Evolutionary conservation across 208 protist species (phyloP), one percentile per base, ranked within the genome.

Genomic region (Wallacemonas sp.): DNA sequence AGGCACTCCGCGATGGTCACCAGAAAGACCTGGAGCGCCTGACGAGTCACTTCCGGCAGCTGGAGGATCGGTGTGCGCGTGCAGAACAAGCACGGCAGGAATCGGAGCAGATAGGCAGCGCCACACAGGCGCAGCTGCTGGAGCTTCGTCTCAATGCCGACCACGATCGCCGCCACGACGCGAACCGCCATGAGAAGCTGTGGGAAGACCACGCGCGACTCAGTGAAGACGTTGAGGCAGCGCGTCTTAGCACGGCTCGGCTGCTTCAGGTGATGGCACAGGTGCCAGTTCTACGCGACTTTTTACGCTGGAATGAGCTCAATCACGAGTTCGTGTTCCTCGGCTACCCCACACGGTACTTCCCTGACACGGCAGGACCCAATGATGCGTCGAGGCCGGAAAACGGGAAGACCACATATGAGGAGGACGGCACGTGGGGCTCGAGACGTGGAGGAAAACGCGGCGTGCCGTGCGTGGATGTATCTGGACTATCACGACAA

Each of bases 191-290:
- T 0, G 68, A 70, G 39, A 56, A 33, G 21, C 56, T 85, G 36
- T 27, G 41, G 11, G 26, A 47, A 6, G 66, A 88, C 21, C 75
- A 62, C n/a, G 63, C 77, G 26, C 65, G 65, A 6, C 54, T 92
- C 26, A 73, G 71, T 39, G 79, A 86, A 49, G 77, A 90, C 46
- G 74, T 90, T 19, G 75, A 84, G 31, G 80, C 66, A 4, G 72
- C 79, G 39, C 86, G 73, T 36, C 63, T 88, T 4, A 93, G 90
- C 65, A 82, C 90, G 73, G 78, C 82, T 22, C 82, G 86, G 5
- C 70, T 95, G 66, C 73, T 95, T 62, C 78, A 70, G n/a, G 55
- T 95, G 21, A 68, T 95, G 45, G 63, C 69, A 5, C 72, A 88
- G 47, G 82, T 95, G n/a, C 90, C 90, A n/a, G 59, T 70, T 15